Evolutionary conservation across 2,329 filamentous ascomycete species (phyloP), one percentile per base, ranked within the genome.

Genomic region (Aspergillus sp.): DNA sequence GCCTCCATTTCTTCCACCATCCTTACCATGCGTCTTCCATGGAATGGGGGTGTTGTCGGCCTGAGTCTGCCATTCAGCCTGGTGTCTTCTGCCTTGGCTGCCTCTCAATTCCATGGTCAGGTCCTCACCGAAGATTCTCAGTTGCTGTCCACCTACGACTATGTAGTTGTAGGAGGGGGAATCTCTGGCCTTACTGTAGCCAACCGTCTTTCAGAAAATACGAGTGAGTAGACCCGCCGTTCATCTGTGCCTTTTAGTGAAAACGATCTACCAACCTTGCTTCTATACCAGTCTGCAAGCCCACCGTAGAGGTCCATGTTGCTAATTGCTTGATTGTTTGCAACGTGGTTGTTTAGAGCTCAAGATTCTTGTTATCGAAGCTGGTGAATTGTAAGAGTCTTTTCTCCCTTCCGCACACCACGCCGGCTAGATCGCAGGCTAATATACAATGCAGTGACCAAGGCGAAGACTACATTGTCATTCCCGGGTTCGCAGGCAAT

Each of bases 331-430:
- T 38, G 34, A 16, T 38, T n/a, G 34, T 14, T 38, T 38, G 14
- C 34, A 7, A 38, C 34, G 25, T 29, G 34, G 34, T 38, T n/a
- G 3, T 38, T 13, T 21, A 43, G 20, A 44, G 5, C 23, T 32
- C n/a, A 32, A 14, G 14, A 40, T 52, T 40, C 50, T 52, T 4
- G 40, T 52, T 14, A 48, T 52, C 16, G 50, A 52, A 40, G 45
- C 50, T 29, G 50, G 50, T n/a, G 31, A 14, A 44, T 52, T 52
- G 45, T 48, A 40, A 9, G 45, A n/a, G 34, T 14, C 16, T 23
- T 11, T 17, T 10, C 16, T 21, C 5, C 21, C 5, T 6, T 13
- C 40, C 14, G 3, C 3, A 5, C 14, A 2, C 34, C n/a, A n/a
- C n/a, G n/a, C n/a, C n/a, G n/a, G n/a, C n/a, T n/a, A 6, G 7